Conservation (phyloP, 1,139 yeast species). For the Zygosaccharomyces sapae region DNA sequence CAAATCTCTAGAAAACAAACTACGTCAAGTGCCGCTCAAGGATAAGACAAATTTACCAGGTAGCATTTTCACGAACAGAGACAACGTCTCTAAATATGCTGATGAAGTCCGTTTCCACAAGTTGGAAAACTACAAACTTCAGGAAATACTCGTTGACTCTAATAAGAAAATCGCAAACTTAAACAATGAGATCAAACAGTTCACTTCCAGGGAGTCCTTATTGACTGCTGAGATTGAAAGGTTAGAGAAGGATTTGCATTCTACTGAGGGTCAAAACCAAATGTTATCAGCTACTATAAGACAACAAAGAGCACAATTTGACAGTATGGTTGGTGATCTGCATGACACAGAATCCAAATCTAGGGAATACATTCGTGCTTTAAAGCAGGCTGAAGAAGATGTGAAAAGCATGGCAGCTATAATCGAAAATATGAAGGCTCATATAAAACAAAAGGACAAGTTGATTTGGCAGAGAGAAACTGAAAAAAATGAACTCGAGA, state of each 20-base stretch:
- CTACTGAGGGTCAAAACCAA: conserved; percentile 32
- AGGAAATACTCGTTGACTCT: conserved; percentile 36
- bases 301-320: conserved; percentile 67
- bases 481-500: conserved; percentile 52
- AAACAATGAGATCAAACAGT: conserved; percentile 26
- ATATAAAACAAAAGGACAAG: conserved; percentile 54
- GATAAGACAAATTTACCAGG: conserved; percentile 31
- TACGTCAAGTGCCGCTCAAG: conserved; percentile 34
- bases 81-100: conserved; percentile 45
- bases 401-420: conserved; percentile 54
- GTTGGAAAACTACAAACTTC: conserved; percentile 45
- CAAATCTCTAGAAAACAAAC: conserved; percentile 43
- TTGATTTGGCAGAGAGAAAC: conserved; percentile 56
- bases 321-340: conserved; percentile 66
- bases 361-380: conserved; percentile 50
- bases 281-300: conserved; percentile 41
- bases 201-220: conserved; percentile 25
- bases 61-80: conserved; percentile 31
- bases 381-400: conserved; percentile 55
- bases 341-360: conserved; percentile 74
- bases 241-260: conserved; percentile 27
- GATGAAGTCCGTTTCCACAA: conserved; percentile 32
- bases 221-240: conserved; percentile 32
- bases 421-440: conserved; percentile 53
- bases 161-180: conserved; percentile 23